A percentile compares a stretch with the other conserved stretches of the same genome.
Conservation (phyloP, 805 yeast genomes). For the Saturnispora sanitii region DNA sequence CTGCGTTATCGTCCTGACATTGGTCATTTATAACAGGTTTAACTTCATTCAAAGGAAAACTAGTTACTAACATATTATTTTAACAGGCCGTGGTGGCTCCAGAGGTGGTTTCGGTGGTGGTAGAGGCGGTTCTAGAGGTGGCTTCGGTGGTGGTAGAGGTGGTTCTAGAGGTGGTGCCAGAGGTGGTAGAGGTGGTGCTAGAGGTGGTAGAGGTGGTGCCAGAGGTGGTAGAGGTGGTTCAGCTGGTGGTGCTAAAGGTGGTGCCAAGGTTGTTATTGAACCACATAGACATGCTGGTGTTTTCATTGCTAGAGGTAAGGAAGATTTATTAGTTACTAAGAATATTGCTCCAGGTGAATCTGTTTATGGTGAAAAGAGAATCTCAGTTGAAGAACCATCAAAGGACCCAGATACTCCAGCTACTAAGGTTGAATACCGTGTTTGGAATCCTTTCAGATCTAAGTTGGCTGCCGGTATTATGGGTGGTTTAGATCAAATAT, state of each 20-base stretch:
- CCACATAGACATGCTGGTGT: conserved; percentile 99
- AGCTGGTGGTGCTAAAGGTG: conserved; percentile 77
- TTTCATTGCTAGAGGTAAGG: conserved; percentile 98
- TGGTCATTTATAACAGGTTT: not conserved
- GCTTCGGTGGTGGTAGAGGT: conserved; percentile 37
- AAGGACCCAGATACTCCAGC: conserved; percentile 80
- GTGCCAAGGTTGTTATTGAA: conserved; percentile 94
- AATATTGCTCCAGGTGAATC: conserved; percentile 97
- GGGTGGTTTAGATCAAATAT: conserved; percentile 98
- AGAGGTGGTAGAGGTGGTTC: conserved; percentile 59
- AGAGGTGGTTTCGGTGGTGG: conserved; percentile 29
- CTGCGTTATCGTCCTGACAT: conserved; percentile 9
- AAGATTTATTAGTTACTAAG: conserved; percentile 94
- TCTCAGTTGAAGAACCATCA: conserved; percentile 86
- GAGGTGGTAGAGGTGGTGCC: conserved; percentile 46
- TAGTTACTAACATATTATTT: conserved; percentile 3
- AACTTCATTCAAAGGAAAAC: not conserved
- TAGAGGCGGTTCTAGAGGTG: conserved; percentile 43
- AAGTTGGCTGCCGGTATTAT: conserved; percentile 99
- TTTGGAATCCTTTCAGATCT: conserved; percentile 99
- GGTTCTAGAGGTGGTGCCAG: conserved; percentile 35
- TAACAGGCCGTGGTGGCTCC: conserved; percentile 21
- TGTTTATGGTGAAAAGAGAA: conserved; percentile 97
- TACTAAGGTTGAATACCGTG: conserved; percentile 97
- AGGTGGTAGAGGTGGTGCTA: conserved; percentile 42